These are phyloP conservation scores for Chrysosporium keratinophilum DNA, from an alignment of 2,329 filamentous ascomycete genomes.

Conservation along the genomic window DNA sequence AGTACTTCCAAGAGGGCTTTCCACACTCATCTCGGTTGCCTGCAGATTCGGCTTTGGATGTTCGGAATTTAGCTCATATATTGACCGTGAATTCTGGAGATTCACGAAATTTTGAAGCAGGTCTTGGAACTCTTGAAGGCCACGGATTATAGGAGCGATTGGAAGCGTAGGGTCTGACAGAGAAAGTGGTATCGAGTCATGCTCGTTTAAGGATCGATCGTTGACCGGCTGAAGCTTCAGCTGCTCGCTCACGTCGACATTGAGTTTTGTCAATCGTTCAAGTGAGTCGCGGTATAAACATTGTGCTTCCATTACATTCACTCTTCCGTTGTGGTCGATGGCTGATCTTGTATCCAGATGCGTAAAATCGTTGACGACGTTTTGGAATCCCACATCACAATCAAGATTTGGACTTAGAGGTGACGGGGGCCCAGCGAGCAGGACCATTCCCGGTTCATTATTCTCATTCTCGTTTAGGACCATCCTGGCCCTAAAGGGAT, in stretches of 20 bases:
- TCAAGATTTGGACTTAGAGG: background rate
- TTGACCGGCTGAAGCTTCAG: background rate
- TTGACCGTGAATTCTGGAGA: background rate
- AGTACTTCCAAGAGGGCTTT: background rate
- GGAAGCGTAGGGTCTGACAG: conserved; percentile 1
- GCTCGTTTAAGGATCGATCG: background rate
- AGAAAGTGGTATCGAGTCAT: background rate
- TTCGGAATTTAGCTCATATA: background rate
- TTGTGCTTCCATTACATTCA: background rate
- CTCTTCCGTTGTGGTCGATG: background rate
- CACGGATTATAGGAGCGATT: conserved; percentile 3
- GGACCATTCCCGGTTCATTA: background rate
- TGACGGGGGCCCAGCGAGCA: background rate
- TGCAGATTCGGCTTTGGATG: background rate
- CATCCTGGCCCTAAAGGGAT: background rate
- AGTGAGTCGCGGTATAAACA: background rate
- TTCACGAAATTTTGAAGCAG: conserved; percentile 7
- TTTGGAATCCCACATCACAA: conserved; percentile 2
- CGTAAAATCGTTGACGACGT: background rate
- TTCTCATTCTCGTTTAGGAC: background rate
- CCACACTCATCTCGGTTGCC: background rate
- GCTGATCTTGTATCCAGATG: background rate
- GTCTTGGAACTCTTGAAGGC: conserved; percentile 8
- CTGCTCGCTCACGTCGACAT: conserved; percentile 3
- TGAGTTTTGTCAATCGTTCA: conserved; percentile 1